These are phyloP conservation scores for Aspergillus sp. DNA, from an alignment of 2,329 filamentous ascomycete genomes.

Conservation along the genomic window DNA sequence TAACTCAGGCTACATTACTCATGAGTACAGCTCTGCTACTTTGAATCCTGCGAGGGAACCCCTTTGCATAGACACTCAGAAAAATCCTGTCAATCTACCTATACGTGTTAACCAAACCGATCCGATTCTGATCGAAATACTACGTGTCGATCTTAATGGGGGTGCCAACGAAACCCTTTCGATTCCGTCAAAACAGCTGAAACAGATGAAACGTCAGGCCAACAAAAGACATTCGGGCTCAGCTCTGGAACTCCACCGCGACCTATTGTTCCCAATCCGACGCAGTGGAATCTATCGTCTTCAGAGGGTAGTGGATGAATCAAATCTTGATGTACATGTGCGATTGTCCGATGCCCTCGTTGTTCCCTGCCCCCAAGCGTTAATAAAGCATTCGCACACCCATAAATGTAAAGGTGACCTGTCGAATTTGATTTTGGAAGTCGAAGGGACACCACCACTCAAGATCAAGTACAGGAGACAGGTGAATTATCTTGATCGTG, in stretches of 20 bases:
- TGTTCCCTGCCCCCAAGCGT: slow-evolving; percentile 76
- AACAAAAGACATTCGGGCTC: slow-evolving; percentile 52
- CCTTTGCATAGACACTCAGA: slow-evolving; percentile 70
- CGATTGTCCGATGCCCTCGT: slow-evolving; percentile 73
- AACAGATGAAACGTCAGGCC: slow-evolving; percentile 66
- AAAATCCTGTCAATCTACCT: slow-evolving; percentile 63
- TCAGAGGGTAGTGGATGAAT: slow-evolving; percentile 81
- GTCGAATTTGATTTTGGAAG: slow-evolving; percentile 77
- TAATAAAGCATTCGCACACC: slow-evolving; percentile 59
- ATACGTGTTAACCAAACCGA: slow-evolving; percentile 92
- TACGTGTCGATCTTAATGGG: slow-evolving; percentile 79
- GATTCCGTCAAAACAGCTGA: slow-evolving; percentile 69
- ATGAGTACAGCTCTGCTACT: slow-evolving; percentile 63
- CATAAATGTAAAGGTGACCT: slow-evolving; percentile 82
- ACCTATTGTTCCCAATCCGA: slow-evolving; percentile 70
- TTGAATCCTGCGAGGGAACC: slow-evolving; percentile 77
- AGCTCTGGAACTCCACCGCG: slow-evolving; percentile 53
- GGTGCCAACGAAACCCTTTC: slow-evolving; percentile 74
- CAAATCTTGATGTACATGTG: slow-evolving; percentile 86
- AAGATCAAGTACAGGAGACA: slow-evolving; percentile 88
- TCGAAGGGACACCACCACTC: slow-evolving; percentile 82
- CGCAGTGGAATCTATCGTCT: slow-evolving; percentile 85
- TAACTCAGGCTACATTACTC: slow-evolving; percentile 11
- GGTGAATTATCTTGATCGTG: slow-evolving; percentile 76
- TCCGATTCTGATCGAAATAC: slow-evolving; percentile 81